Percentiles rank a stretch among this genome's conserved stretches.
phyloP scores from a whole-genome alignment of 2,329 filamentous ascomycete genomes.

The Cryphonectria carpinicola region DNA sequence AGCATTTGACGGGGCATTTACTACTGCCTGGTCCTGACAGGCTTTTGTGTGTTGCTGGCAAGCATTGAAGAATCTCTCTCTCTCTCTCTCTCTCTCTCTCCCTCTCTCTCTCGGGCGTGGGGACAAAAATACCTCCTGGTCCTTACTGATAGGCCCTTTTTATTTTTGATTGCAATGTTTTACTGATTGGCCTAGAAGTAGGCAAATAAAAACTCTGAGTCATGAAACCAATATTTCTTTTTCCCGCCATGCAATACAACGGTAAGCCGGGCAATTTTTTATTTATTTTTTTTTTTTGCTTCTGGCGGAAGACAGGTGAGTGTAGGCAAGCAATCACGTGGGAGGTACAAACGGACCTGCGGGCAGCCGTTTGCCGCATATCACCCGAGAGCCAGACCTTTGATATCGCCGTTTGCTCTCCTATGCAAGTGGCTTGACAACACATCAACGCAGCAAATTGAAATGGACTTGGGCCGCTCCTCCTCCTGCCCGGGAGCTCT shows the following conservation, averaged over 20 bases:
- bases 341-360: conserved; percentile 42
- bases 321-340: conserved; percentile 40
- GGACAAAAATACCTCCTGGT: neutral
- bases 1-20: neutral
- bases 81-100: neutral
- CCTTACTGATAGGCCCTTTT: conserved; percentile 1
- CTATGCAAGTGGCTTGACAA: conserved; percentile 15
- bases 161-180: conserved; percentile 21
- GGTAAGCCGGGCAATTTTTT: neutral
- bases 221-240: neutral
- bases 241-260: neutral
- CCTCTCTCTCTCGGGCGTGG: neutral
- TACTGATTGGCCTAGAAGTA: conserved; percentile 14
- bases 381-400: conserved; percentile 39
- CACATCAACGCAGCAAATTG: conserved; percentile 5
- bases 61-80: neutral
- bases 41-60: neutral
- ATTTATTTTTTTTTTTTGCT: neutral
- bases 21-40: neutral
- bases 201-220: conserved; percentile 26
- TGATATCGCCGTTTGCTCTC: conserved; percentile 36
- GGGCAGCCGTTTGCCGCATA: conserved; percentile 43
- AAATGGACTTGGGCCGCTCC: conserved; percentile 18
- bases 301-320: neutral
- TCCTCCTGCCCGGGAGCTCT: conserved; percentile 12